phyloP scores from a whole-genome alignment of 2,329 filamentous ascomycete genomes.

The Amauroascus niger region DNA sequence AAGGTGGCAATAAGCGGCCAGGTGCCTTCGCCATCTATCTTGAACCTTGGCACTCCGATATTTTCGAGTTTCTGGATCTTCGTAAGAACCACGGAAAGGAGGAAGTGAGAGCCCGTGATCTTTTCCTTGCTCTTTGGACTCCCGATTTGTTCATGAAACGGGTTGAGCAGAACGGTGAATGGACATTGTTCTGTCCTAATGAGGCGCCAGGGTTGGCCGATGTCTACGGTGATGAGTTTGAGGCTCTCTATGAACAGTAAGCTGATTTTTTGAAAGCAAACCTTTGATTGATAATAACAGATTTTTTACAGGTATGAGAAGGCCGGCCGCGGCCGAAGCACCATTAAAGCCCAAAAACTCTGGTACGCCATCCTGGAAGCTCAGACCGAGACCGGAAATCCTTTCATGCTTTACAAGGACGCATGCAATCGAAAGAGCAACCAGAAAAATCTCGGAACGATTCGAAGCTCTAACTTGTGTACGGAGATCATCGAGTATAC shows the following conservation, averaged over 20 bases:
- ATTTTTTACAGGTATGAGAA: constrained; percentile 59
- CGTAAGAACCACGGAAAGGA: constrained; percentile 99
- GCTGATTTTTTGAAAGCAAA: constrained; percentile 9
- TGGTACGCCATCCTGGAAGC: constrained; percentile 98
- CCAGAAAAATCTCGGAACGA: constrained; percentile 98
- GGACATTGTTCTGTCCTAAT: constrained; percentile 97
- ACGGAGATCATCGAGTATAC: constrained; percentile 98
- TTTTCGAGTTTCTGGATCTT: constrained; percentile 94
- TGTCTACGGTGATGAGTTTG: constrained; percentile 95
- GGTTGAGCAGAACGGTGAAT: constrained; percentile 90
- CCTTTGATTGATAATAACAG: constrained; percentile 12
- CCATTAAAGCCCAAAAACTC: constrained; percentile 93
- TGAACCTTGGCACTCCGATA: constrained; percentile 96
- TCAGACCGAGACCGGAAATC: constrained; percentile 97
- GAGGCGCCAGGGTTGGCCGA: constrained; percentile 92
- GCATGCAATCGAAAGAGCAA: constrained; percentile 98
- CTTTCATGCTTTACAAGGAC: constrained; percentile 99
- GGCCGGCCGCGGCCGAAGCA: constrained; percentile 78
- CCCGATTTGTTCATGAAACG: constrained; percentile 99
- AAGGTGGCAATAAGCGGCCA: constrained; percentile 97
- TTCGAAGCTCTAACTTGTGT: constrained; percentile 97
- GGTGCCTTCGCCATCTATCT: constrained; percentile 98
- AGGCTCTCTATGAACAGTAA: constrained; percentile 70
- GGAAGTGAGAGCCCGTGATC: constrained; percentile 88
- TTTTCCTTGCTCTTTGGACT: constrained; percentile 97